Conservation (phyloP, 225 moss, liverwort and hornwort species). For the Bryum argenteum region DNA sequence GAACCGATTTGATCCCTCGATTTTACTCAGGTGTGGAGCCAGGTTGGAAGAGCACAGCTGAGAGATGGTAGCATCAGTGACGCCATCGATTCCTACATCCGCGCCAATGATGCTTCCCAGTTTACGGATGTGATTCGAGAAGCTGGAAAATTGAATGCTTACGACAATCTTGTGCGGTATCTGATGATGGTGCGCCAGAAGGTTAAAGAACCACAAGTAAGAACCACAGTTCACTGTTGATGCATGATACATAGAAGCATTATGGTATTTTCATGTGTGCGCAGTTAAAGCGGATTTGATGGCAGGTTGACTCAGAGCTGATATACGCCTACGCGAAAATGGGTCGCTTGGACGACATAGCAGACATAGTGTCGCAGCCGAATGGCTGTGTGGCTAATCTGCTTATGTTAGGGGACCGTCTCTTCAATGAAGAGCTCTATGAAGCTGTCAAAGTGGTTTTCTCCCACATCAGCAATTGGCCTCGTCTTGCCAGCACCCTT, state of each 20-base stretch:
- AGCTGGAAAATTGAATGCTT: constrained; percentile 51
- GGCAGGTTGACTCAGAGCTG: constrained; percentile 60
- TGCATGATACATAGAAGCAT: no score
- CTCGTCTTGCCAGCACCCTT: constrained; percentile 55
- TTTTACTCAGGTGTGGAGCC: not conserved
- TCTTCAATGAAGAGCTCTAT: constrained; percentile 52
- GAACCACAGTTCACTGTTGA: not conserved
- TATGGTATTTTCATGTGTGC: no score
- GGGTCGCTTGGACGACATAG: constrained; percentile 47
- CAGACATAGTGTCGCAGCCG: constrained; percentile 47
- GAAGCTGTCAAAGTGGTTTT: constrained; percentile 57
- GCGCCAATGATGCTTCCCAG: constrained; percentile 55
- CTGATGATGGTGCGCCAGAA: constrained; percentile 66
- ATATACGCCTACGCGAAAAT: constrained; percentile 62
- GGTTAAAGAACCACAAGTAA: constrained; percentile 60
- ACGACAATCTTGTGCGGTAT: constrained; percentile 60
- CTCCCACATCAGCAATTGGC: constrained; percentile 59
- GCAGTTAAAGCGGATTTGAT: no score
- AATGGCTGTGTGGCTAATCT: constrained; percentile 61
- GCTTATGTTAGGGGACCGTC: constrained; percentile 52
- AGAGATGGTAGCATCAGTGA: constrained; percentile 44
- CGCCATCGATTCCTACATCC: constrained; percentile 55
- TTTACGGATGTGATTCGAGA: constrained; percentile 57
- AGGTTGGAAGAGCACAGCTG: constrained; percentile 63
- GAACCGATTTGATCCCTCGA: no score